Base-by-base conservation (phyloP, 192 early-diverging fungal species). In the Linnemannia exigua region DNA sequence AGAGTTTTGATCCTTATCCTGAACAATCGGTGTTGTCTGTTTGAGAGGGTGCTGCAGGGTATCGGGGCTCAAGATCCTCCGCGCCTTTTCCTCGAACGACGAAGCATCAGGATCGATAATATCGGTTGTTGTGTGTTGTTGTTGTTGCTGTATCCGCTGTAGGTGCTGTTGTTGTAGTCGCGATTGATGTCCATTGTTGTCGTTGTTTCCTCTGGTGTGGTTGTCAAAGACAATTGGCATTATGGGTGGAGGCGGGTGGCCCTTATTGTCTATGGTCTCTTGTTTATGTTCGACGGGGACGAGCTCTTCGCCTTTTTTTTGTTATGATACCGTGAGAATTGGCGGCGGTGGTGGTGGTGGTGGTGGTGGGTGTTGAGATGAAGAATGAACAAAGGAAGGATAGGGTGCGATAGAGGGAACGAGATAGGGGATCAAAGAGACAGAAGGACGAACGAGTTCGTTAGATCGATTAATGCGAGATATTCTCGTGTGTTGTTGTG, bases 191-290 rank as follows among this genome's bases (percentile, higher is more conserved):
- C 58, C 58, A 63, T 63, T 63, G 50, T 46, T 51, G 11, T 54
- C 67, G n/a, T 50, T 67, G 48, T 69, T 68, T 20, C 74, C 14
- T 22, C 9, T 37, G 17, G 61, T 41, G 31, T 44, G 36, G 38
- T 20, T 71, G 77, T 72, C 52, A 46, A 79, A 38, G 77, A 79
- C 51, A 70, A 79, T 79, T 35, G 70, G 77, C 77, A 79, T 79
- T 37, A 33, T 75, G 50, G 76, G 38, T 51, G 31, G 58, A 22
- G 54, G n/a, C 7, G 54, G 54, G n/a, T 28, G 12, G 25, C 25
- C 58, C 58, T 63, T 63, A 7, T 31, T 15, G 54, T 61, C 25
- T 61, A n/a, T 54, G 52, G 22, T 63, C 58, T 63, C 22, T 20
- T 6, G 25, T 58, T 63, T n/a, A 63, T 63, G 58, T 25, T 63